Conservation (phyloP, 331 rosid species). For the Malus hybrid region DNA sequence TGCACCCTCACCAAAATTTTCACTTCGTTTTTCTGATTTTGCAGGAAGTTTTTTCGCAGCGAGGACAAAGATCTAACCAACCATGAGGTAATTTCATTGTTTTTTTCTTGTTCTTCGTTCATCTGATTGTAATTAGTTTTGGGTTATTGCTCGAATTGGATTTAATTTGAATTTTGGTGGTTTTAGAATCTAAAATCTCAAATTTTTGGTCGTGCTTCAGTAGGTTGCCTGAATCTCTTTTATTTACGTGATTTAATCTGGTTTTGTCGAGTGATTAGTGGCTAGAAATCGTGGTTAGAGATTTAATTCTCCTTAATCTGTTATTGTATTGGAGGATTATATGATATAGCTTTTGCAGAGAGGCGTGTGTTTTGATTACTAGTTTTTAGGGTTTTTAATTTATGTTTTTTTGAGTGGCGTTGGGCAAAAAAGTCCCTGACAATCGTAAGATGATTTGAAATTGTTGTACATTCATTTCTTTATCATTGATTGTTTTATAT, state of each 20-base stretch:
- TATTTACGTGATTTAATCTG: not conserved
- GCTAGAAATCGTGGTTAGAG: not conserved
- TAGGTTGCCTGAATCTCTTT: too few species aligned
- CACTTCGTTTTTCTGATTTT: not conserved
- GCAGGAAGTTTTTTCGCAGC: not conserved
- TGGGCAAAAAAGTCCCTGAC: not conserved
- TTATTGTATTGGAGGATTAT: not conserved
- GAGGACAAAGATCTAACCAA: constrained; percentile 1
- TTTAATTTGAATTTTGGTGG: not conserved
- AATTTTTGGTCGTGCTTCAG: not conserved
- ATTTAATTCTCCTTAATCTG: not conserved
- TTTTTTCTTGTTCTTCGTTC: not conserved
- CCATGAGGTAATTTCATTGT: constrained; percentile 17
- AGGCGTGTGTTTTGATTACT: not conserved
- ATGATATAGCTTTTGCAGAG: not conserved
- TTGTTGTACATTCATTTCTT: too few species aligned
- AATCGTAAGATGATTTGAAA: too few species aligned
- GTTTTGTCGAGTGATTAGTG: not conserved
- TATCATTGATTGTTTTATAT: too few species aligned
- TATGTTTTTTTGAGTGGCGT: not conserved
- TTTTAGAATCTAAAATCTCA: not conserved
- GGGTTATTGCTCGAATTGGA: not conserved
- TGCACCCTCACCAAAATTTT: too few species aligned
- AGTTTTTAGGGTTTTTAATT: not conserved
- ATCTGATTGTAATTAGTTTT: not conserved